Base-by-base conservation (phyloP, 768 basidiomycete species). In the Peribolospora kevripleyi region DNA sequence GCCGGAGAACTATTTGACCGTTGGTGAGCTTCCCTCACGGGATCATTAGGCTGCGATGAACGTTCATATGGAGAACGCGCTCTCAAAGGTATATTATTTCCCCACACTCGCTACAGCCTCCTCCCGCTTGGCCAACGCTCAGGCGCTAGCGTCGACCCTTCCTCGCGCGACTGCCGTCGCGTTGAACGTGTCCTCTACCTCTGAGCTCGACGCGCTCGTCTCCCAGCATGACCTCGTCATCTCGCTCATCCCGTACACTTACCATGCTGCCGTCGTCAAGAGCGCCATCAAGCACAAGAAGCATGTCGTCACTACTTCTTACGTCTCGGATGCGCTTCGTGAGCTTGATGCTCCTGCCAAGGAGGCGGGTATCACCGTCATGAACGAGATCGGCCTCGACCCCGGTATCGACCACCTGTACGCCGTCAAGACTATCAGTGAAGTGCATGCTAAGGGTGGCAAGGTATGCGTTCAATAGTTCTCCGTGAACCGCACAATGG, bases 351-450 rank as follows among this genome's bases (percentile, higher is more conserved):
- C 73, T 50, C 79, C 76, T 51, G 83, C 75, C 54, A 82, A 81
- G 70, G 76, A 78, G 55, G 88, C 90, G 2, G 90, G 88, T 5
- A 85, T 97, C 63, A 73, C 87, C 53, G 84, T 95, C 60, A 74
- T 97, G 75, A 98, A 98, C 69, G 93, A 98, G 71, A 84, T 98
- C 63, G 93, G 93, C 52, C 75, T 98, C 47, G 91, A 95, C 68
- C 88, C 88, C 50, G 88, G 88, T 65, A 84, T 91, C 13, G 85
- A 90, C 67, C 85, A 90, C 67, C 68, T 93, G 57, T 90, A 88
- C 67, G 88, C 88, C 40, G 72, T 93, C 68, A 91, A 91, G 75
- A 85, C 80, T 36, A 85, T 98, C 61, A 76, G 77, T 52, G 91
- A 95, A 67, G 84, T 95, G 4, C 88, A 98, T 66, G 81, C 76